Evolutionary conservation across 2,329 filamentous ascomycete genomes (phyloP), one percentile per base, ranked within the genome.

Genomic region (Aspergillus novofumigatus): DNA sequence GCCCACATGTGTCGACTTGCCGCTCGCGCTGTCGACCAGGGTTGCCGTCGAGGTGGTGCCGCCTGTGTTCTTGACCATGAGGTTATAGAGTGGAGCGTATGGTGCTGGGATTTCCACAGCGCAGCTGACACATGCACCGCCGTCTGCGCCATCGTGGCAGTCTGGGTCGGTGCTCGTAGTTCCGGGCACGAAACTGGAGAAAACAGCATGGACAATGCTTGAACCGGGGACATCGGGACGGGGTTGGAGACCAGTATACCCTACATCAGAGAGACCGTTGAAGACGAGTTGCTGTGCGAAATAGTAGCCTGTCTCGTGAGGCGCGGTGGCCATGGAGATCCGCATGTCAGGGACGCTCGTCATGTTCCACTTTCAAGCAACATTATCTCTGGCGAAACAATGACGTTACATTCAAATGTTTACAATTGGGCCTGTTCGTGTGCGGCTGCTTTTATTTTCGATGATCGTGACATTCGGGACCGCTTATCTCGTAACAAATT

Each of bases 191-290:
- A 72, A 73, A 59, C 68, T 71, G 38, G 68, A 72, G 60, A 72
- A 70, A 20, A 66, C 69, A 29, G 62, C 69, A 61, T 69, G 69
- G 38, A 72, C 49, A 45, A 68, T 59, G 52, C 64, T 62, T 10
- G 57, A 52, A 35, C 58, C 59, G 32, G 53, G 44, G 1, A 23
- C 29, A 47, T 68, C 59, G 8, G 53, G 21, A 23, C 62, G 59
- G 3, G 69, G 68, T 14, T 71, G 68, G 3, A 70, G 61, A 6
- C 68, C 69, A 5, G 65, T 66, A 58, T 71, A 70, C 8, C 69
- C 68, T n/a, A 68, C 52, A 38, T 65, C 59, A 1, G 55, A 28
- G 23, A 61, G 49, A 35, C 57, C 58, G 28, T 49, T 42, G 61
- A 71, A 71, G 44, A 25, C 52, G 62, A 59, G 70, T 59, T 71